Base-by-base conservation (phyloP, 495 filamentous ascomycete species). In the Opeltia flavorubescens region DNA sequence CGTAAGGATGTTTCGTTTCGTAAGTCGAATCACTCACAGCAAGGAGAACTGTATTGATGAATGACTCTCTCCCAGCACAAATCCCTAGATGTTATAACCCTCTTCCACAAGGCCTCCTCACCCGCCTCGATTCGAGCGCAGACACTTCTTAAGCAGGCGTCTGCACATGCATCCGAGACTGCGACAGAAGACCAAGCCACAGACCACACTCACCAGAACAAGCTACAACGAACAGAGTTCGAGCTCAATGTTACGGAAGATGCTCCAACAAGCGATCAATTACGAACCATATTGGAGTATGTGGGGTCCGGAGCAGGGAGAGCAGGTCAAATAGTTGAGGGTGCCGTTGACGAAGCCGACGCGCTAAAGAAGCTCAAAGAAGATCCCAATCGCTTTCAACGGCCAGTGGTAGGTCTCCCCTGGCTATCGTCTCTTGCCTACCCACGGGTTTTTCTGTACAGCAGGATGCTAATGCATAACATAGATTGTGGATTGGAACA, bases 401-500 rank as follows among this genome's bases (percentile, higher is more conserved):
- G 79, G 47, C 91, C 93, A 39, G 61, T 94, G 56, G 76, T 88
- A 68, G 47, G 77, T 69, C 44, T 5, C 23, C 15, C 8, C 12
- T 17, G 29, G 31, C 35, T 46, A 23, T 21, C 1, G 12, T 12
- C 4, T 18, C 6, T 15, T 7, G 15, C 9, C n/a, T 17, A 12
- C 6, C 6, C 2, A 36, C 29, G 13, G 29, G 6, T 13, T 6
- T 31, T 13, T 31, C 29, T n/a, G 15, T 6, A 8, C 4, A 11
- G 26, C 4, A 47, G 29, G 11, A 48, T 40, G 4, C n/a, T 18
- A 4, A 29, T 3, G 46, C 44, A 26, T 49, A 38, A 25, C 31
- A 46, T 56, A 88, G 83, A 75, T 74, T 44, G 93, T 98, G 21
- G 91, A 96, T 63, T 98, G 91, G 93, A 80, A 81, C 50, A 86